Evolutionary conservation across 192 early-diverging fungal species (phyloP), one percentile per base, ranked within the genome.

Genomic region (Rhizophagus prolifer): DNA sequence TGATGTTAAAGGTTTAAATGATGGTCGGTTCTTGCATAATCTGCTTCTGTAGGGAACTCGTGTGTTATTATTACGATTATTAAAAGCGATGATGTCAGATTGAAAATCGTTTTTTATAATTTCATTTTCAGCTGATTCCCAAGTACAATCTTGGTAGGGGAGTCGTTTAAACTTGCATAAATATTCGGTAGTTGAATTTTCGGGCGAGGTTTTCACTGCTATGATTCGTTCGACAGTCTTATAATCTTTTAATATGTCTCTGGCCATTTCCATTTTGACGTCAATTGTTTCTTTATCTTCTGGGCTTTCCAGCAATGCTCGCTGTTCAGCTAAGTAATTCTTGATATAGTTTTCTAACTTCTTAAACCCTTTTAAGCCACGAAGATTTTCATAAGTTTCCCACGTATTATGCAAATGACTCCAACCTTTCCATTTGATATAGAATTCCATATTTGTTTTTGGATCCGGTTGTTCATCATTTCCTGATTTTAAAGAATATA

Each of bases 371-470:
- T 95, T 96, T 77, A 89, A 89, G 4, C 86, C 82, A 19, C 82
- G 79, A 36, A 98, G 87, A 36, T 89, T 82, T 13, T 85, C 86
- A 10, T 88, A 87, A 0, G 86, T 85, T 70, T 96, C 91, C 97
- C 97, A 99, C 0, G 96, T 95, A 58, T 97, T 91, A 75, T 95
- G 92, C 61, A 95, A 83, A 83, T 97, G 94, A 28, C 95, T 94
- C 83, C 88, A 91, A 9, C 92, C 90, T 83, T 92, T 92, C 97
- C 97, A 99, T 79, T 99, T 98, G 77, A 99, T 90, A n/a, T 90
- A 83, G 73, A 91, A 97, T 84, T 95, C 92, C 73, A 90, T 82
- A 70, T 92, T 91, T 28, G 66, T 81, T 63, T 85, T 83, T 2
- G 85, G 86, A 36, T 80, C 80, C 21, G 85, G 85, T 3, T 80